Evolutionary conservation across 805 yeast species (phyloP), one percentile per base, ranked within the genome.

Genomic region (Myxozyma geophila): DNA sequence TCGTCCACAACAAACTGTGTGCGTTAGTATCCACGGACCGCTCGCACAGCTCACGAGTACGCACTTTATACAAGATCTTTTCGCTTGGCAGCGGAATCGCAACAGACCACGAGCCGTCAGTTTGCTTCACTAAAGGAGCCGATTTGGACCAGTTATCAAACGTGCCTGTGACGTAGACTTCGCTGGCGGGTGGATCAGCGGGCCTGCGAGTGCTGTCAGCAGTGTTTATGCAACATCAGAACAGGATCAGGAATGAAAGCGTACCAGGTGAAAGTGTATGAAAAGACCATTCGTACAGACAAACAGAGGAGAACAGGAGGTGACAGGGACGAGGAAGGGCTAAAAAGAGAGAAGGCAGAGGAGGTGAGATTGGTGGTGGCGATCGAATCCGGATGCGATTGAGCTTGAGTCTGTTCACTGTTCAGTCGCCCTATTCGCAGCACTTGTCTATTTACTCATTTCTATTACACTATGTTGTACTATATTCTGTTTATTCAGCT

Each of bases 71-170:
- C 19, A 71, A 74, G 47, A 85, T 73, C 70, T 78, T 78, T 36
- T 78, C 79, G 13, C 74, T 76, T 17, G 72, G 78, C 57, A 86
- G 78, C 23, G 90, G 90, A 58, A 85, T 79, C 2, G 86, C 80
- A 58, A 86, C 75, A 59, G 82, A 81, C 71, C 86, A 87, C n/a
- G 84, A 81, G 21, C 88, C 89, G 70, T 81, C 84, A 8, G 82
- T 75, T 62, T 82, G 82, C 71, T 86, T 83, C 51, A 86, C 89
- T 64, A 87, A 76, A 19, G 85, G 86, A 58, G 85, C 75, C 1
- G 85, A 74, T 64, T 86, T 83, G 53, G 81, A 71, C 92, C 92
- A 88, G 71, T 84, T 78, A 72, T 87, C 90, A 71, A 87, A 87
- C 58, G 85, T 81, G 65, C 92, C 92, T 21, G 92, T 87, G 57